Conservation (phyloP, 495 filamentous ascomycete genomes). For the Podospora appendiculata region DNA sequence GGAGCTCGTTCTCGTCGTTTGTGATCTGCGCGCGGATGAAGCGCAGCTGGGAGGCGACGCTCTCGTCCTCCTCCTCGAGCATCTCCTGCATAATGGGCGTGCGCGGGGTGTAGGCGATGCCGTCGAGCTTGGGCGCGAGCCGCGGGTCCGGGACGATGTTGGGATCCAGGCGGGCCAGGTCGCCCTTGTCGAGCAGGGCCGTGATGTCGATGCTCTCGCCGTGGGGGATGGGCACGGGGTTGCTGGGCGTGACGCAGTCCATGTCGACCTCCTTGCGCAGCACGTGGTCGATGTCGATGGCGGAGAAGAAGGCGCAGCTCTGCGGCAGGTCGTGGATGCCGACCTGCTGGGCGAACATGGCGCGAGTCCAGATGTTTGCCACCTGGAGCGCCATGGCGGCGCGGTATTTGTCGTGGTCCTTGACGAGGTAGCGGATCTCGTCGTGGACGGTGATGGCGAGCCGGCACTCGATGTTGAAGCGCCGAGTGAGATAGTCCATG, state of each 20-base stretch:
- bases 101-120: slow-evolving; percentile 60
- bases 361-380: slow-evolving; percentile 92
- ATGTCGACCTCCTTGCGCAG: slow-evolving; percentile 96
- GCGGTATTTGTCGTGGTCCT: slow-evolving; percentile 77
- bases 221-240: slow-evolving; percentile 67
- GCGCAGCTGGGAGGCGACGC: slow-evolving; percentile 36
- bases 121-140: slow-evolving; percentile 43
- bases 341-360: slow-evolving; percentile 94
- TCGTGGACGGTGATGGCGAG: slow-evolving; percentile 94
- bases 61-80: slow-evolving; percentile 24
- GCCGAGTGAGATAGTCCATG: slow-evolving; percentile 91
- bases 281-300: slow-evolving; percentile 88
- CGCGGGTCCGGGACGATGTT: slow-evolving; percentile 38
- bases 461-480: slow-evolving; percentile 75
- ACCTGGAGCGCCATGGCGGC: slow-evolving; percentile 88
- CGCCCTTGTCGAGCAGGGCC: slow-evolving; percentile 58
- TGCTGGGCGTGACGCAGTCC: slow-evolving; percentile 89
- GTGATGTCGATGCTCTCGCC: slow-evolving; percentile 81
- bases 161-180: slow-evolving; percentile 56
- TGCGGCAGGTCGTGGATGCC: slow-evolving; percentile 94
- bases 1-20: slow-evolving; percentile 63
- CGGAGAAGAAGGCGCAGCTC: slow-evolving; percentile 89
- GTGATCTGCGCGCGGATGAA: slow-evolving; percentile 83
- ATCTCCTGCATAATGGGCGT: slow-evolving; percentile 72
- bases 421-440: slow-evolving; percentile 90